Percentiles rank a stretch among this genome's conserved stretches.
These are phyloP conservation scores for Marchantia polymorpha DNA, from an alignment of 225 moss, liverwort and hornwort genomes.

Conservation along the genomic window DNA sequence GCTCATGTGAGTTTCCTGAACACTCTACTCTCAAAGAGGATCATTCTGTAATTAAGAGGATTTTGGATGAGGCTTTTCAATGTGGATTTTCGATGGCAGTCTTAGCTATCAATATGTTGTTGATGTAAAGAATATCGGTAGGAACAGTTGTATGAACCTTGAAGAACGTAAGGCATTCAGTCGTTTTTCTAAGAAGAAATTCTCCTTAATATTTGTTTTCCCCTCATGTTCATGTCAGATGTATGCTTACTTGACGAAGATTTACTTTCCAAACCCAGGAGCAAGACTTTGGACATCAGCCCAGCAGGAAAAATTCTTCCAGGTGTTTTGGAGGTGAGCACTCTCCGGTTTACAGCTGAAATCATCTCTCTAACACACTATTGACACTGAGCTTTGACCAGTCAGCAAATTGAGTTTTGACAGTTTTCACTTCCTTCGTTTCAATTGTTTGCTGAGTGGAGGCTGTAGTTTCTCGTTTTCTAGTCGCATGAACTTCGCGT, in stretches of 20 bases:
- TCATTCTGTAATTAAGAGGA: background rate
- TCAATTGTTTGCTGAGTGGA: too few relatives aligned
- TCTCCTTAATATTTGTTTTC: constrained; percentile 5
- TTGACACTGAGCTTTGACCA: too few relatives aligned
- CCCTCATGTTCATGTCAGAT: constrained; percentile 32
- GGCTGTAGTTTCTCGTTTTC: too few relatives aligned
- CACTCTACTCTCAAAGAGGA: background rate
- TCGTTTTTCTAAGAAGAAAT: background rate
- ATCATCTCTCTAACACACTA: too few relatives aligned
- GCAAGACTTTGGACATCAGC: constrained; percentile 53
- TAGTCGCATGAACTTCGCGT: too few relatives aligned
- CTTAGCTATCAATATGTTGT: background rate
- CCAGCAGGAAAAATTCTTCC: constrained; percentile 46
- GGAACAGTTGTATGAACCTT: background rate
- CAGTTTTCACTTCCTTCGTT: too few relatives aligned
- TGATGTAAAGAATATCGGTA: background rate
- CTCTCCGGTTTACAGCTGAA: background rate
- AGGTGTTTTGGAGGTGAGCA: constrained; percentile 47
- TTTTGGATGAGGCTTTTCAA: background rate
- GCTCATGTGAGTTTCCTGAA: constrained; percentile 59
- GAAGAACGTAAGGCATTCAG: background rate
- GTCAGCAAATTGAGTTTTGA: too few relatives aligned
- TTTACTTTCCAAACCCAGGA: constrained; percentile 47
- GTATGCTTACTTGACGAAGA: constrained; percentile 33
- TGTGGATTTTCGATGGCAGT: background rate